Evolutionary conservation across 768 basidiomycete genomes (phyloP).

Genomic region (Xerocomus spinulosus): DNA sequence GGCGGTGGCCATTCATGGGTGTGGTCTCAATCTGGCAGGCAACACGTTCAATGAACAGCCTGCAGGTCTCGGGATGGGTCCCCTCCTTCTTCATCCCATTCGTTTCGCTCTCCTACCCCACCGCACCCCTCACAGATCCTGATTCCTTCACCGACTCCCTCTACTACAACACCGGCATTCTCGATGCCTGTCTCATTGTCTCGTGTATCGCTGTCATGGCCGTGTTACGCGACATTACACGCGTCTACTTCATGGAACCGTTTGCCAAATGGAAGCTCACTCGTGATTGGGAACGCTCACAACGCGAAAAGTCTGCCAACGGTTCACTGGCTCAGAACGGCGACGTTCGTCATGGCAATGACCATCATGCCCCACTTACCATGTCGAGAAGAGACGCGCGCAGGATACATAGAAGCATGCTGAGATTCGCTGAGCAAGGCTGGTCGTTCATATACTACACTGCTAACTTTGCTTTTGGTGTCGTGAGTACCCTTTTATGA

Average conservation of each 20-base stretch:
- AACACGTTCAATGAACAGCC: conserved; percentile 35
- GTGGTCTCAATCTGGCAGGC: conserved; percentile 17
- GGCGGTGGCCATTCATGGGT: background rate
- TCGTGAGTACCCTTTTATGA: conserved; percentile 54
- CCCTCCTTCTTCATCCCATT: conserved; percentile 60
- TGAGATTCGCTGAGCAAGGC: conserved; percentile 93
- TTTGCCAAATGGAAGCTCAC: conserved; percentile 75
- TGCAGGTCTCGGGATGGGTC: conserved; percentile 39
- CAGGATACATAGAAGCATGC: conserved; percentile 63
- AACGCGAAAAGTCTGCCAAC: conserved; percentile 21
- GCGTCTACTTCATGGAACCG: conserved; percentile 73
- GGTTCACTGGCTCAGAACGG: conserved; percentile 28
- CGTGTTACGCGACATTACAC: conserved; percentile 71
- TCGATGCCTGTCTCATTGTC: conserved; percentile 76
- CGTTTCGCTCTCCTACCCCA: conserved; percentile 69
- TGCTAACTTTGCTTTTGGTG: conserved; percentile 68
- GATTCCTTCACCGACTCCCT: conserved; percentile 70
- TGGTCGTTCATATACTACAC: conserved; percentile 84
- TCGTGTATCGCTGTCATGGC: conserved; percentile 86
- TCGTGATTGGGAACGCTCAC: conserved; percentile 40
- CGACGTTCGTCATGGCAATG: conserved; percentile 24
- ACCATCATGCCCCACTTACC: conserved; percentile 11
- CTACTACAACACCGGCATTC: conserved; percentile 69
- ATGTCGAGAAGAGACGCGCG: conserved; percentile 46
- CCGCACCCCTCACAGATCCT: conserved; percentile 45